Conservation (phyloP, 805 yeast species). For the Wickerhamiella lipophila region DNA sequence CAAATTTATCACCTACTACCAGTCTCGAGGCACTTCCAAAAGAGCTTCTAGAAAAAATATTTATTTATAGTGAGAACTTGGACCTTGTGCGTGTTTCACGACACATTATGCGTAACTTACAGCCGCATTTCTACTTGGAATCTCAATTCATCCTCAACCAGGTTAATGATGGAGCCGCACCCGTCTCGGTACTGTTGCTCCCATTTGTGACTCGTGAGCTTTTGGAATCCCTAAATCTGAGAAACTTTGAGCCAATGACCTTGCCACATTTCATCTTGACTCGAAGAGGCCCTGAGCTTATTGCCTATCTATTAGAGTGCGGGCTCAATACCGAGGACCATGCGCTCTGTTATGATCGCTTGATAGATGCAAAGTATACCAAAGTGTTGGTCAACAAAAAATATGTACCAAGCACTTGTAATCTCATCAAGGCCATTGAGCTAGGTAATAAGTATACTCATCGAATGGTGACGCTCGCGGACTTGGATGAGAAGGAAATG, state of each 20-base stretch:
- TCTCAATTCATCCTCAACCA: slow-evolving; percentile 18
- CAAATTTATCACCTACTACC: background rate
- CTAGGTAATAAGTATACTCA: background rate
- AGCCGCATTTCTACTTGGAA: slow-evolving; percentile 24
- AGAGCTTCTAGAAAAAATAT: slow-evolving; percentile 34
- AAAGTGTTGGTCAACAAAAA: background rate
- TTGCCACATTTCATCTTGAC: slow-evolving; percentile 38
- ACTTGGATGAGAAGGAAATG: background rate
- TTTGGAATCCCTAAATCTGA: slow-evolving; percentile 43
- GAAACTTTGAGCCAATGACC: slow-evolving; percentile 68
- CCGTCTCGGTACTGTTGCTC: slow-evolving; percentile 13
- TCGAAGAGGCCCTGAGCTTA: slow-evolving; percentile 12
- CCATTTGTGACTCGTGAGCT: slow-evolving; percentile 22
- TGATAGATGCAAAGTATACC: slow-evolving; percentile 9
- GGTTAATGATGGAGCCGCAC: slow-evolving; percentile 5
- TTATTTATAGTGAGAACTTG: slow-evolving; percentile 31
- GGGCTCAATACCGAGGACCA: slow-evolving; percentile 18
- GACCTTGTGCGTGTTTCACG: slow-evolving; percentile 30
- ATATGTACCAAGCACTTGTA: background rate
- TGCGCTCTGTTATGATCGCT: slow-evolving; percentile 8
- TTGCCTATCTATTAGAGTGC: slow-evolving; percentile 22
- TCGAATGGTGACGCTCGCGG: background rate
- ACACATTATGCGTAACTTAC: slow-evolving; percentile 22
- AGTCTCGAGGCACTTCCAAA: slow-evolving; percentile 32
- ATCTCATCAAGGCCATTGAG: background rate